phyloP scores from a whole-genome alignment of 2,329 filamentous ascomycete species.

The Blumeria graminis region DNA sequence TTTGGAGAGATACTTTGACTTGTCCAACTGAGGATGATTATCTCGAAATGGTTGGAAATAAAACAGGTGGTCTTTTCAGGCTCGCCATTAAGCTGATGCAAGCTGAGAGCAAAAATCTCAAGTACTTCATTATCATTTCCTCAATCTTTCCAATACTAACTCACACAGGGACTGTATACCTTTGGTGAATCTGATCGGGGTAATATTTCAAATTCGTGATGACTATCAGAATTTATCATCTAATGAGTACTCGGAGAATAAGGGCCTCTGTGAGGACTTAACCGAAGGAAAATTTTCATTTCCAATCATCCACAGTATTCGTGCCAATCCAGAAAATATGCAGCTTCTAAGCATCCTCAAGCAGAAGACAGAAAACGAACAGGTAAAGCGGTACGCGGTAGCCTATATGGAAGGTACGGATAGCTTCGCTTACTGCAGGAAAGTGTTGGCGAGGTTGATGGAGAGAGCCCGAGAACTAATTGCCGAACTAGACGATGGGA shows the following conservation, averaged over 20 bases:
- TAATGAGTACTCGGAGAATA: slow-evolving; percentile 59
- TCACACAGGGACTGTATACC: slow-evolving; percentile 41
- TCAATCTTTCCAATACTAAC: neutral
- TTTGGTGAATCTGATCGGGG: slow-evolving; percentile 62
- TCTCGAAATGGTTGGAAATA: slow-evolving; percentile 82
- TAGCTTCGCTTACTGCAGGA: slow-evolving; percentile 65
- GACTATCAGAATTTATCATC: slow-evolving; percentile 77
- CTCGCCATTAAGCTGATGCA: slow-evolving; percentile 76
- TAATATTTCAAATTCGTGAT: slow-evolving; percentile 77
- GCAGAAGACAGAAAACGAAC: slow-evolving; percentile 65
- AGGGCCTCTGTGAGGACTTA: slow-evolving; percentile 84
- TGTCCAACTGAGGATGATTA: slow-evolving; percentile 76
- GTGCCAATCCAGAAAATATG: slow-evolving; percentile 44
- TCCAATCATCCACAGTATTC: slow-evolving; percentile 82
- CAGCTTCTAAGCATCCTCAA: slow-evolving; percentile 81
- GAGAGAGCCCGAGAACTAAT: slow-evolving; percentile 18
- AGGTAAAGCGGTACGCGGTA: slow-evolving; percentile 80
- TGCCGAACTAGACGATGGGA: slow-evolving; percentile 1
- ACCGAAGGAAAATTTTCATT: slow-evolving; percentile 97
- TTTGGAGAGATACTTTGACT: slow-evolving; percentile 66
- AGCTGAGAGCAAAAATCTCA: slow-evolving; percentile 31
- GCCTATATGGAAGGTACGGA: slow-evolving; percentile 75
- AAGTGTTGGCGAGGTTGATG: slow-evolving; percentile 38
- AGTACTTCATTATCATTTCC: slow-evolving; percentile 13
- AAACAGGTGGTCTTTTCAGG: slow-evolving; percentile 70